Conservation (phyloP, 2,329 filamentous ascomycete species). For the Verticillium klebahnii region DNA sequence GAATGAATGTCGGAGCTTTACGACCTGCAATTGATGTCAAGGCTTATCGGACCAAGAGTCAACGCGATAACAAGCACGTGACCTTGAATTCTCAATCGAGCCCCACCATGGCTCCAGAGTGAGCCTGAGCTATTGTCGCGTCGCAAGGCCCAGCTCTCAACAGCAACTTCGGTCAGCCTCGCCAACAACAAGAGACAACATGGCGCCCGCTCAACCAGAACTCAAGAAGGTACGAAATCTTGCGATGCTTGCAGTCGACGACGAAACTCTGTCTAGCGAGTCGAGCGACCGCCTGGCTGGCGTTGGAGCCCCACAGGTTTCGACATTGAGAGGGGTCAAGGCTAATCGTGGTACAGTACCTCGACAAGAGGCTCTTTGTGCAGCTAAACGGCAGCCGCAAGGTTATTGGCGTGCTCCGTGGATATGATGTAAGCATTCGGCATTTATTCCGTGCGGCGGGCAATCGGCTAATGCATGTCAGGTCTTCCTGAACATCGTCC, state of each 20-base stretch:
- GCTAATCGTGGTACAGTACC: conserved; percentile 60
- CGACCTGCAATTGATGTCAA: neutral
- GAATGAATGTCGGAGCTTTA: neutral
- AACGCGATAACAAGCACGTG: conserved; percentile 34
- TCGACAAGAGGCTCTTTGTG: conserved; percentile 97
- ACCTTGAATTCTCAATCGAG: conserved; percentile 20
- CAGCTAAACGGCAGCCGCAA: conserved; percentile 97
- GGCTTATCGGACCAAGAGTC: conserved; percentile 35
- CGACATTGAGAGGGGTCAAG: neutral
- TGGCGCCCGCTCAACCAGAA: conserved; percentile 98
- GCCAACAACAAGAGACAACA: conserved; percentile 41
- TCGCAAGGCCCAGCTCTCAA: conserved; percentile 16
- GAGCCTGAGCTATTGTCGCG: conserved; percentile 15
- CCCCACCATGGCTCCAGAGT: conserved; percentile 14
- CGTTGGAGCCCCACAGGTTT: neutral
- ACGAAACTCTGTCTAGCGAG: neutral
- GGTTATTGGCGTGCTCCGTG: conserved; percentile 88
- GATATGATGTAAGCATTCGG: conserved; percentile 75
- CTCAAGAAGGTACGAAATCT: conserved; percentile 76
- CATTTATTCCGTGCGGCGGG: neutral
- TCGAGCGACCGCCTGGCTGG: neutral
- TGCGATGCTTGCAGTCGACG: conserved; percentile 13
- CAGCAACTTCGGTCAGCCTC: neutral
- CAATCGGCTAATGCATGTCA: conserved; percentile 31
- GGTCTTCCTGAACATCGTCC: conserved; percentile 97